Evolutionary conservation across 2,329 filamentous ascomycete genomes (phyloP), one percentile per base, ranked within the genome.

Genomic region (Lasiodiplodia hormozganensis): DNA sequence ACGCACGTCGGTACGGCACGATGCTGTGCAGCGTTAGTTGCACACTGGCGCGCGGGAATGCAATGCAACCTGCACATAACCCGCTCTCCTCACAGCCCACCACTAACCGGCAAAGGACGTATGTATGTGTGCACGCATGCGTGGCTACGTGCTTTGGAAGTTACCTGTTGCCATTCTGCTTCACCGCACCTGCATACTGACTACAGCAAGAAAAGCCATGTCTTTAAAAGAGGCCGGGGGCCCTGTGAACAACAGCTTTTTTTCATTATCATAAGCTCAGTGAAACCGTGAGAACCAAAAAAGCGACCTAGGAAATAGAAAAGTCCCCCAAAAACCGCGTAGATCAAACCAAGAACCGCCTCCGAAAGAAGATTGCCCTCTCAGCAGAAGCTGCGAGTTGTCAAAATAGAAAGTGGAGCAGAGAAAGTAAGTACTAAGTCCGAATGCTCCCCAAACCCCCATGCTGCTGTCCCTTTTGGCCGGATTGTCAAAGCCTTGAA

Each of bases 361-460:
- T 52, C 47, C 43, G 28, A 52, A 64, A 64, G 12, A 51, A 21
- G 25, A 51, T 28, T 64, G 23, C 28, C 23, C 47, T 25, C 23
- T 64, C 43, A 52, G 43, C 47, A 18, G 21, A 18, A 47, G 21
- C 21, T 18, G 31, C 31, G 31, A 34, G 43, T 21, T 18, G 16
- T 8, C 4, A 28, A 40, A 21, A 52, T 25, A 12, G 23, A 52
- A 52, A 52, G 47, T 25, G 60, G 43, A 52, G 43, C 60, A 64
- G 60, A 64, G 60, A 64, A 64, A 31, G 60, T 38, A 52, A 51
- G n/a, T 49, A 64, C 28, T 47, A 64, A 64, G 60, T 52, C 60
- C 47, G 60, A 64, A 64, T 52, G 31, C 51, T 38, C 34, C 52
- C 18, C 28, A 6, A 36, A 52, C 3, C 47, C 60, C 23, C 28